These are phyloP conservation scores for Lablab purpureus DNA, from an alignment of 306 rosid species.

Conservation along the genomic window DNA sequence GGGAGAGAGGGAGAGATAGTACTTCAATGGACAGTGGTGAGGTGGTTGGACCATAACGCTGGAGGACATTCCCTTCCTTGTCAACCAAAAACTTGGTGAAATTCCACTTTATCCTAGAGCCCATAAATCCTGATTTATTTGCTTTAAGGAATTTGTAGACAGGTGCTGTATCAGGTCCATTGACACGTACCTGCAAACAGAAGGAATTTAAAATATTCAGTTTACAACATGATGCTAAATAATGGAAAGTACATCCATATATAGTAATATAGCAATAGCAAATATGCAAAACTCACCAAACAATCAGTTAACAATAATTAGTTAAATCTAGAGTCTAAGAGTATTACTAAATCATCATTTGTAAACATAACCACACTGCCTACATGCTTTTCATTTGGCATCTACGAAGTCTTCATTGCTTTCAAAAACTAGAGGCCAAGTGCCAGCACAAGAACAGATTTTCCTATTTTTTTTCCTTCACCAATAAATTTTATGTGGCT, in stretches of 20 bases:
- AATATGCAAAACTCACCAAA: background rate
- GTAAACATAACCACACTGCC: conserved; percentile 34
- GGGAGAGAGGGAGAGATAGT: conserved; percentile 30
- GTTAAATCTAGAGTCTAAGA: conserved; percentile 21
- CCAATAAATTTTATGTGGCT: background rate
- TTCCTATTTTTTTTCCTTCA: conserved; percentile 1
- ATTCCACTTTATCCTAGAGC: conserved; percentile 87
- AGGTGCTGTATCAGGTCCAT: conserved; percentile 73
- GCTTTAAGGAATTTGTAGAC: conserved; percentile 79
- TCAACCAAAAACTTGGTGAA: conserved; percentile 89
- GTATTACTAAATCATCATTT: conserved; percentile 29
- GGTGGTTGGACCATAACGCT: conserved; percentile 68
- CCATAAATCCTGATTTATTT: conserved; percentile 63
- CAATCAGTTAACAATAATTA: background rate
- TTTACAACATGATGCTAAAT: conserved; percentile 17
- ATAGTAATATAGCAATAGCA: conserved; percentile 3
- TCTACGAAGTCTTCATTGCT: background rate
- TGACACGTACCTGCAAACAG: conserved; percentile 66
- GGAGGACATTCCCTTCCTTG: conserved; percentile 69
- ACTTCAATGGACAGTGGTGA: conserved; percentile 74
- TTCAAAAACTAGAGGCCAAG: conserved; percentile 21
- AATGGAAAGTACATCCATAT: background rate
- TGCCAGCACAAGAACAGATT: background rate
- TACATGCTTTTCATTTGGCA: conserved; percentile 3
- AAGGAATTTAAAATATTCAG: conserved; percentile 2